phyloP scores from a whole-genome alignment of 257 asterid genomes.

The Solanum sitiens region DNA sequence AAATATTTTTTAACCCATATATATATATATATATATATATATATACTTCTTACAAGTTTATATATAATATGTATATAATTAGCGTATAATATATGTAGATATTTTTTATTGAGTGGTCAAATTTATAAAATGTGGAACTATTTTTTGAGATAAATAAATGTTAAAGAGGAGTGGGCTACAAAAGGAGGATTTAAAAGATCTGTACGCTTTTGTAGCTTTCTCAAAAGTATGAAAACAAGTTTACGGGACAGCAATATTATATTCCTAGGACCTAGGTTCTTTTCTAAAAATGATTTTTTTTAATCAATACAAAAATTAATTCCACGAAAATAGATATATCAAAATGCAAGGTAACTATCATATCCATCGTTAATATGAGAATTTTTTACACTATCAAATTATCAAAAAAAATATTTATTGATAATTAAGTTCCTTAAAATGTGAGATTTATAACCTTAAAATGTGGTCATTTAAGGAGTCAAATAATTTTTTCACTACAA shows the following conservation, averaged over 20 bases:
- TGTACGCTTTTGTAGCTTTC: neutral
- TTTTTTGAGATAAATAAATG: neutral
- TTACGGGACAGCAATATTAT: neutral
- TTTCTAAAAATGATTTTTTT: neutral
- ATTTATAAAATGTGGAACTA: neutral
- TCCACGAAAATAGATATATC: neutral
- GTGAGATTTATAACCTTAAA: too few species aligned
- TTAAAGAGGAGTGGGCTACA: neutral
- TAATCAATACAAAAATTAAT: neutral
- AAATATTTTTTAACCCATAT: too few species aligned
- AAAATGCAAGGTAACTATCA: neutral
- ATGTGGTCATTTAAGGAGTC: too few species aligned
- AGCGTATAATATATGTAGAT: neutral
- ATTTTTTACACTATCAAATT: too few species aligned
- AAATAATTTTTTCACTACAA: too few species aligned
- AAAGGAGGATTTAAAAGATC: neutral
- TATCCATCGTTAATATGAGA: too few species aligned
- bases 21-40: too few species aligned
- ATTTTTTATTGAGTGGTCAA: too few species aligned
- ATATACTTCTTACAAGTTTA: too few species aligned
- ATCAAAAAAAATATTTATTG: too few species aligned
- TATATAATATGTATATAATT: neutral
- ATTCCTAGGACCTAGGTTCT: neutral
- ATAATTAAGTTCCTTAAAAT: neutral
- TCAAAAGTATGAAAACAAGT: neutral